These are phyloP conservation scores for Geotrichum europaeum DNA, from an alignment of 1,139 yeast species.

Conservation along the genomic window DNA sequence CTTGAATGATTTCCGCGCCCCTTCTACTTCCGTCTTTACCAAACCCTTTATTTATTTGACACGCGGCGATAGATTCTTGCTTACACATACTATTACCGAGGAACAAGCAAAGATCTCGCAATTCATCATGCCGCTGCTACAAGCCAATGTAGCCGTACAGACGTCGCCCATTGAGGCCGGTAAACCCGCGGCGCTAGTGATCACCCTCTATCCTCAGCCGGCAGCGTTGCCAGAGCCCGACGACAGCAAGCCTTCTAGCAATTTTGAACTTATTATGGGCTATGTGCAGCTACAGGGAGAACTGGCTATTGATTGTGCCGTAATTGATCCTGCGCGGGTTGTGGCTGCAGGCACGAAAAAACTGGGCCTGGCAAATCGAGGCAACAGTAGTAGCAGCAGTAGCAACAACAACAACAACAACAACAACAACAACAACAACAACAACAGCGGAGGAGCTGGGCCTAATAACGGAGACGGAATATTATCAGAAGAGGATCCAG, in stretches of 20 bases:
- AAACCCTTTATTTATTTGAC: too few relatives aligned
- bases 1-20: too few relatives aligned
- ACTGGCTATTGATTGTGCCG: background rate
- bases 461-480: too few relatives aligned
- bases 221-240: background rate
- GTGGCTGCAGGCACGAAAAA: background rate
- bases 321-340: background rate
- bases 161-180: background rate
- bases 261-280: background rate
- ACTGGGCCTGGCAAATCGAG: background rate
- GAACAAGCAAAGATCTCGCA: background rate
- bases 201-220: background rate
- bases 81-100: background rate
- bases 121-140: background rate
- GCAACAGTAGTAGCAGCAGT: background rate
- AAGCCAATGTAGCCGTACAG: background rate
- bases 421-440: background rate
- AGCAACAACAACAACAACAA: too few relatives aligned
- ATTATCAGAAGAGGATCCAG: background rate
- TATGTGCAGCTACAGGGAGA: background rate
- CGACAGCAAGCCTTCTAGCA: background rate
- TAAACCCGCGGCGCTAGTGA: background rate
- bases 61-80: background rate
- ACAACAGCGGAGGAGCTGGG: background rate
- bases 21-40: too few relatives aligned